phyloP scores from a whole-genome alignment of 768 basidiomycete species.

The Pholiota conissans region DNA sequence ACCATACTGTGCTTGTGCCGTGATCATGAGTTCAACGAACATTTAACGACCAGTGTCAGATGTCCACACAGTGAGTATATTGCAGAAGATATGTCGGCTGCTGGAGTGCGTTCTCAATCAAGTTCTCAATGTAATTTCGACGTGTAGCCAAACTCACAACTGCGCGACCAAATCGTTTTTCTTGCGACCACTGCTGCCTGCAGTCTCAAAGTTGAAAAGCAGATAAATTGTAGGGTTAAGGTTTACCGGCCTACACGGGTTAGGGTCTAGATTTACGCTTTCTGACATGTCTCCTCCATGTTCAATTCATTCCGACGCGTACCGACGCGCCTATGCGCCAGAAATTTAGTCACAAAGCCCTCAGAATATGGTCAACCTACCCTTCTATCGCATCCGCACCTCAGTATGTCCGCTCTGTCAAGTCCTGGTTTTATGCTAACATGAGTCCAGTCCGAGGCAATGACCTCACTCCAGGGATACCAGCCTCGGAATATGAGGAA shows the following conservation, averaged over 20 bases:
- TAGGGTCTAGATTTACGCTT: slow-evolving; percentile 19
- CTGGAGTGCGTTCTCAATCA: too few species aligned
- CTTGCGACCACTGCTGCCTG: too few species aligned
- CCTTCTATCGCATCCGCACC: slow-evolving; percentile 77
- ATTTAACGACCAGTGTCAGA: too few species aligned
- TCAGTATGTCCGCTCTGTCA: slow-evolving; percentile 43
- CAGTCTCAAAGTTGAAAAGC: too few species aligned
- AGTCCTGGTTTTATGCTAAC: background rate
- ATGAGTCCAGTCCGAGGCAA: slow-evolving; percentile 46
- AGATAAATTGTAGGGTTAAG: slow-evolving; percentile 6
- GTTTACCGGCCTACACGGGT: slow-evolving; percentile 13
- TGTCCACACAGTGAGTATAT: too few species aligned
- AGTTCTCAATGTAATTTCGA: too few species aligned
- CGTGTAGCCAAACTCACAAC: too few species aligned
- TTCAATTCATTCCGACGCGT: slow-evolving; percentile 21
- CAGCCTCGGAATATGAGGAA: slow-evolving; percentile 71
- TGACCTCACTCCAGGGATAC: slow-evolving; percentile 85
- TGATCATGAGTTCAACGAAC: too few species aligned
- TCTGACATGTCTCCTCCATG: slow-evolving; percentile 22
- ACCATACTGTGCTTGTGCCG: too few species aligned
- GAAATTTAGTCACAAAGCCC: slow-evolving; percentile 52
- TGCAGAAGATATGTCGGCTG: too few species aligned
- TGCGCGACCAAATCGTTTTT: too few species aligned
- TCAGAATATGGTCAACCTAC: slow-evolving; percentile 81
- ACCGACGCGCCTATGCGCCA: slow-evolving; percentile 18